These are phyloP conservation scores for Aspergillus neoniger DNA, from an alignment of 2,329 filamentous ascomycete species.

Conservation along the genomic window DNA sequence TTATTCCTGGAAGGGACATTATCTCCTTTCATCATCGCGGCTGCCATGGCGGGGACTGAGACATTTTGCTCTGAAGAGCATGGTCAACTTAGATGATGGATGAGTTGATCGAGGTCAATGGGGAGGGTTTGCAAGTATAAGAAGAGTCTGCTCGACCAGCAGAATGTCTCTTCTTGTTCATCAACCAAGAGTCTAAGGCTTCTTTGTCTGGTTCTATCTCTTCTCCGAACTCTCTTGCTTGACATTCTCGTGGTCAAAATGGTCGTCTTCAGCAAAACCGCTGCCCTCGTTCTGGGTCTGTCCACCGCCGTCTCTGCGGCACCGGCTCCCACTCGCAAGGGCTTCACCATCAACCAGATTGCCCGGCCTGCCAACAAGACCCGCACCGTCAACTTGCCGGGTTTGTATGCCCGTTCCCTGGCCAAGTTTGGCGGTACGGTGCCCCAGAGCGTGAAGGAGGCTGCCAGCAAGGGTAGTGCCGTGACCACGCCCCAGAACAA, in stretches of 20 bases:
- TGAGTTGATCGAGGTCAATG: not conserved
- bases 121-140: not conserved
- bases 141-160: not conserved
- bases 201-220: not conserved
- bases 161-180: conserved; percentile 18
- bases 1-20: conserved; percentile 23
- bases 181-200: conserved; percentile 11
- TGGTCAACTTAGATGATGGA: not conserved
- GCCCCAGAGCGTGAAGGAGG: conserved; percentile 32
- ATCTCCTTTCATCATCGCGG: conserved; percentile 15
- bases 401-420: conserved; percentile 31
- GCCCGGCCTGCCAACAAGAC: conserved; percentile 21
- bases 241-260: conserved; percentile 21
- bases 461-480: conserved; percentile 35
- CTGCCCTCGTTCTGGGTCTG: conserved; percentile 29
- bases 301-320: conserved; percentile 32
- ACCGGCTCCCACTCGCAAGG: conserved; percentile 29
- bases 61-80: not conserved
- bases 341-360: conserved; percentile 37
- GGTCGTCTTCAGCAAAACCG: conserved; percentile 39
- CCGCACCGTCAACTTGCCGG: conserved; percentile 31
- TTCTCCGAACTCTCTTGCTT: not conserved
- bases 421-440: conserved; percentile 35
- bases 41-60: not conserved
- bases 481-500: conserved; percentile 50